These are phyloP conservation scores for Aspergillus nomiae DNA, from an alignment of 2,329 filamentous ascomycete genomes.

Conservation along the genomic window DNA sequence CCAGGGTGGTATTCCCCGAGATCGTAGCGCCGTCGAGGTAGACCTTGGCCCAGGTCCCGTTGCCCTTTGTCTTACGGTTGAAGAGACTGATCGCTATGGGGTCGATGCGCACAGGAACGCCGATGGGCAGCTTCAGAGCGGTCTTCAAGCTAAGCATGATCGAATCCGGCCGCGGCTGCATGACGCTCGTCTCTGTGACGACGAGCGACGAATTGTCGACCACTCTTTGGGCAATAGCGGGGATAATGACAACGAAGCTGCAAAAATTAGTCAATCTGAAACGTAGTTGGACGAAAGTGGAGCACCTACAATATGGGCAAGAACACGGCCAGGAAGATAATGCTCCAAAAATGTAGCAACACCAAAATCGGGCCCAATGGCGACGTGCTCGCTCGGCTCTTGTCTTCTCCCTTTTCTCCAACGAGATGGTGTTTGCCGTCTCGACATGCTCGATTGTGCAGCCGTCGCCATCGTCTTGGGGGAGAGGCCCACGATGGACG, in stretches of 20 bases:
- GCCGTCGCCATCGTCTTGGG: constrained; percentile 18
- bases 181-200: constrained; percentile 36
- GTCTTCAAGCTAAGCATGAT: constrained; percentile 38
- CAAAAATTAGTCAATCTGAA: background rate
- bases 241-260: constrained; percentile 44
- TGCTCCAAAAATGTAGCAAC: constrained; percentile 33
- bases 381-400: constrained; percentile 30
- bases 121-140: constrained; percentile 38
- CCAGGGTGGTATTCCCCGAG: constrained; percentile 40
- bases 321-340: constrained; percentile 43
- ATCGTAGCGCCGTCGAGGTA: constrained; percentile 29
- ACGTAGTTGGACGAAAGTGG: background rate
- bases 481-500: constrained; percentile 32
- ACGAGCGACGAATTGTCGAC: constrained; percentile 40
- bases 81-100: constrained; percentile 37
- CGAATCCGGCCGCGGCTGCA: constrained; percentile 36
- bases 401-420: constrained; percentile 27
- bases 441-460: constrained; percentile 30
- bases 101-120: constrained; percentile 40
- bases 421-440: constrained; percentile 28
- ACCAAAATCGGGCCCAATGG: constrained; percentile 44
- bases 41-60: constrained; percentile 31
- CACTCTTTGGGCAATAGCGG: constrained; percentile 44
- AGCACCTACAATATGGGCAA: constrained; percentile 42
- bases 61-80: constrained; percentile 29